These are phyloP conservation scores for Polymyxa betae DNA, from an alignment of 208 protist genomes.

Conservation along the genomic window DNA sequence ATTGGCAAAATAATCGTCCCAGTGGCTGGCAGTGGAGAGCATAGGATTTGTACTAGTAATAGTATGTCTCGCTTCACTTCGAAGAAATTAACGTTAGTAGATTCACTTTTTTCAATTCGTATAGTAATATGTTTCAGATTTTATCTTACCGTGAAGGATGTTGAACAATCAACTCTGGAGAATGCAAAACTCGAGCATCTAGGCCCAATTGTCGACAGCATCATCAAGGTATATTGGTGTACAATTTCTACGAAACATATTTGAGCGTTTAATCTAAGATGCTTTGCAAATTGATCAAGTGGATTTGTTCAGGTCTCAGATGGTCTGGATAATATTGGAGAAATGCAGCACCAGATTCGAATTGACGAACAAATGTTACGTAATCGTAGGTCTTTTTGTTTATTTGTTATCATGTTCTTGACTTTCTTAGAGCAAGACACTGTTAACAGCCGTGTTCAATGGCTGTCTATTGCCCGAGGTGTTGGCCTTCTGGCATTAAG, in stretches of 20 bases:
- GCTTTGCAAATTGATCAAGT: not conserved
- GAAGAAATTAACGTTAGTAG: not conserved
- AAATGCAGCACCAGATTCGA: not conserved
- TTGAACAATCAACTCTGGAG: conserved; percentile 10
- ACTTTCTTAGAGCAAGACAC: not conserved
- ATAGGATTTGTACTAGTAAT: not conserved
- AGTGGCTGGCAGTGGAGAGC: not conserved
- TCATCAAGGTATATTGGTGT: too few species aligned
- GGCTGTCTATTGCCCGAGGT: not conserved
- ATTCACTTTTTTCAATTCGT: too few species aligned
- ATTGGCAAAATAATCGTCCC: not conserved
- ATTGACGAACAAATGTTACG: conserved; percentile 14
- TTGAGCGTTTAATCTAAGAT: not conserved
- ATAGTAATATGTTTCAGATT: too few species aligned
- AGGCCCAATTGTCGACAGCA: conserved; percentile 40
- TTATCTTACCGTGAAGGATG: too few species aligned
- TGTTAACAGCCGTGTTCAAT: not conserved
- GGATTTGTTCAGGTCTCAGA: not conserved
- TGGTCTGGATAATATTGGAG: not conserved
- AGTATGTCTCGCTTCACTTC: conserved; percentile 1
- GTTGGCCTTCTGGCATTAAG: not conserved
- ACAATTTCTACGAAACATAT: too few species aligned
- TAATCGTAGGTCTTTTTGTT: not conserved
- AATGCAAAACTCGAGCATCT: conserved; percentile 52
- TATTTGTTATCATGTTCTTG: not conserved